A percentile compares a stretch with the other conserved stretches of the same genome.
phyloP scores from a whole-genome alignment of 2,329 filamentous ascomycete genomes.

The Drechmeria coniospora region DNA sequence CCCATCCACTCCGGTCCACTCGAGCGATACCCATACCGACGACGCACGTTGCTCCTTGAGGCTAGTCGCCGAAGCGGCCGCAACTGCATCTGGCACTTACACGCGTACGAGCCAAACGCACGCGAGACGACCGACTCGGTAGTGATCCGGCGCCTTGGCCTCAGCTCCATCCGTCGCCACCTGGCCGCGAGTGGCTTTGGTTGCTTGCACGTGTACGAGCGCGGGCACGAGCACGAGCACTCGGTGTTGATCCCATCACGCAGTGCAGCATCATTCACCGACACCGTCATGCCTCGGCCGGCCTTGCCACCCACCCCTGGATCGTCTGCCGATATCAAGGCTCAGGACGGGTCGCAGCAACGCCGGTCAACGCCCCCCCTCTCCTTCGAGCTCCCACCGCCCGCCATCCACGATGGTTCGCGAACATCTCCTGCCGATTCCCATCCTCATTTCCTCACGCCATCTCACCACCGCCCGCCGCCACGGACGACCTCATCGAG shows the following conservation, averaged over 20 bases:
- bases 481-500: conserved; percentile 9
- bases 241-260: background rate
- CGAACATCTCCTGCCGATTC: conserved; percentile 19
- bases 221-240: background rate
- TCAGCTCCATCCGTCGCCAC: too few relatives aligned
- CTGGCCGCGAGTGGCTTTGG: too few relatives aligned
- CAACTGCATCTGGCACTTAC: too few relatives aligned
- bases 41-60: too few relatives aligned
- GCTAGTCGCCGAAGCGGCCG: too few relatives aligned
- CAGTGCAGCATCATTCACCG: too few relatives aligned
- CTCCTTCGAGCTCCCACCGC: conserved; percentile 62
- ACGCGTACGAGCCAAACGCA: too few relatives aligned
- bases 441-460: conserved; percentile 15
- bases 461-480: conserved; percentile 2
- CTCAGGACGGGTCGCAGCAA: conserved; percentile 50
- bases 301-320: conserved; percentile 55
- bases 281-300: conserved; percentile 16
- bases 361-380: conserved; percentile 46
- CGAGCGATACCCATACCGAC: too few relatives aligned
- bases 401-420: conserved; percentile 44
- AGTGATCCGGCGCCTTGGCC: too few relatives aligned
- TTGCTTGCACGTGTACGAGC: too few relatives aligned
- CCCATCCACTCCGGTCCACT: too few relatives aligned
- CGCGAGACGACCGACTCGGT: too few relatives aligned
- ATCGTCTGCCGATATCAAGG: conserved; percentile 65